Base-by-base conservation (phyloP, 2,329 filamentous ascomycete genomes). In the Colletotrichum somersetense region DNA sequence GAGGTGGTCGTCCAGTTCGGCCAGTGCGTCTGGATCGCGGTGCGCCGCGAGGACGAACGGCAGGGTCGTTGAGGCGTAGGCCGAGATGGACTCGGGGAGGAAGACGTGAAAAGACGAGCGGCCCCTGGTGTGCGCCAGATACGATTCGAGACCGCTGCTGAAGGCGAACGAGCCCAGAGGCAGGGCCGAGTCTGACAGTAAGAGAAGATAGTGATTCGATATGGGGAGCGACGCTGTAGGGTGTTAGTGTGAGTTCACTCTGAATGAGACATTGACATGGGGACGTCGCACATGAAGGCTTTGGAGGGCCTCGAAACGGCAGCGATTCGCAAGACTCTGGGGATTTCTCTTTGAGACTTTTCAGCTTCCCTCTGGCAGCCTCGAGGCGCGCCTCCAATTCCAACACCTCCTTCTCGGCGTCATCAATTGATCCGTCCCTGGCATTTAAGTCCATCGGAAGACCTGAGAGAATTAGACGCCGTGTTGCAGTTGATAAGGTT, bases 91-190 rank as follows among this genome's bases (percentile, higher is more conserved):
- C 30, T 93, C 84, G 14, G 88, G 86, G 20, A 96, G 87, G 82
- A 96, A 96, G 57, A 84, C 81, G 55, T 88, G 79, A 81, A 94
- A 92, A 30, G 86, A 85, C 30, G 83, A 79, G 26, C 83, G 78
- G 23, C 80, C 73, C 52, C 79, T 80, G 75, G 85, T 85, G 83
- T 96, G 93, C 4, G 92, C 91, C 23, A 95, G 89, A 80, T 92
- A 96, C 52, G 93, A 96, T 83, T 96, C 93, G 20, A 96, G 88
- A 3, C 93, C 93, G 76, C 90, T 92, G 84, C 91, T 93, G 84
- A 96, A 96, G 77, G 93, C 93, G 82, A 96, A 96, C n/a, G 93
- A 94, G 69, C 93, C 93, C 0, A 96, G 86, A 0, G 93, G 93
- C 2, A 96, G 89, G 18, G 93, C 92, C 1, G 93, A 95, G 84